Base-by-base conservation (phyloP, 768 basidiomycete species). In the Lactarius akahatsu region DNA sequence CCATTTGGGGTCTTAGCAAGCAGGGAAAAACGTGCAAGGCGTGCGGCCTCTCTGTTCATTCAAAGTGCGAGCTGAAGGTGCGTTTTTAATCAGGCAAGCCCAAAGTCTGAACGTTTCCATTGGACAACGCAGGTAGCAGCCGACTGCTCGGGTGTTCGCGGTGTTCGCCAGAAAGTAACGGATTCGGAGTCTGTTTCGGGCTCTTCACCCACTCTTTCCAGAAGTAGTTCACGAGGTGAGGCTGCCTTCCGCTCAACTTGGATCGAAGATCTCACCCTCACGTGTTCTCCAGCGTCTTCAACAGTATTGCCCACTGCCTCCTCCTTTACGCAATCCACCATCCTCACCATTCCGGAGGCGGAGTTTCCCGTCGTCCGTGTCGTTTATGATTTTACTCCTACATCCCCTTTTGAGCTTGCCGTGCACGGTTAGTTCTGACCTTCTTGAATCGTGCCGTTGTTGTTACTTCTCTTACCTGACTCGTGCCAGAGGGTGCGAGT, bases 11-110 rank as follows among this genome's bases (percentile, higher is more conserved):
- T 10, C 78, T 94, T 54, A 89, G 85, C 74, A 93, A 92, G 75
- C 90, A 91, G 73, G 92, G 92, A 40, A 94, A 92, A 78, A 91
- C 88, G 7, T 94, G 92, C 78, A 88, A 82, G 73, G 76, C 80
- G 15, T 94, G 93, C 73, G 86, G 88, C 1, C 76, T 94, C 59
- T 88, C 89, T 23, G 92, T 94, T 8, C 92, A 94, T 74, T 78
- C 86, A 57, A 93, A 91, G 75, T 94, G 93, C 76, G 93, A 94
- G 75, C 76, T 94, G 58, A 94, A 93, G 85, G 92, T 89, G 58
- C 38, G 65, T 69, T 67, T 55, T 40, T 64, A 40, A 67, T 69
- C n/a, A 57, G 50, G 41, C 59, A 15, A 4, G 59, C 36, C n/a
- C 38, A 36, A 65, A 36, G 52, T 59, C 11, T 64, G 57, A 34